phyloP scores from a whole-genome alignment of 495 filamentous ascomycete genomes.

The Saxispiralis lemnorum region DNA sequence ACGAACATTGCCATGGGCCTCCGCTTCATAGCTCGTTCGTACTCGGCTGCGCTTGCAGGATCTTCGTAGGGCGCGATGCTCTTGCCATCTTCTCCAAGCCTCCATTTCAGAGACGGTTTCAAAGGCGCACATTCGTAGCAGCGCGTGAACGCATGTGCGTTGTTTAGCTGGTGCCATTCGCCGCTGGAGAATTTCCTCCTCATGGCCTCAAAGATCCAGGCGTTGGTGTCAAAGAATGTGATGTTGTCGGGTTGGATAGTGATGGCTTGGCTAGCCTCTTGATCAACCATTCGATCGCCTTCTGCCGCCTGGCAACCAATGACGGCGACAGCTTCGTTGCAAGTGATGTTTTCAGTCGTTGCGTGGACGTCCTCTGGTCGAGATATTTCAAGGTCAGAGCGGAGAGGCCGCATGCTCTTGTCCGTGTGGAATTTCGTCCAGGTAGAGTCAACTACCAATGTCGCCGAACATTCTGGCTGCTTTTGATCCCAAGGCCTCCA shows the following conservation, averaged over 20 bases:
- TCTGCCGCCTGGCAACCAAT: too few species aligned
- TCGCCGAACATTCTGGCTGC: too few species aligned
- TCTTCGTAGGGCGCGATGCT: slow-evolving; percentile 28
- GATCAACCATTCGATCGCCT: too few species aligned
- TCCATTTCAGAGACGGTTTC: slow-evolving; percentile 29
- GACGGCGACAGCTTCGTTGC: too few species aligned
- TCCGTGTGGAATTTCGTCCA: too few species aligned
- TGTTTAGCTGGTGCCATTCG: slow-evolving; percentile 1
- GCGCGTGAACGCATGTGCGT: too few species aligned
- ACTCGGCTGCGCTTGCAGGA: slow-evolving; percentile 27
- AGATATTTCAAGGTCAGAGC: too few species aligned
- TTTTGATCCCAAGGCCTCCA: slow-evolving; percentile 16
- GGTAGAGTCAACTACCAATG: too few species aligned
- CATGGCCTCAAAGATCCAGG: slow-evolving; percentile 10
- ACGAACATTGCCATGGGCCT: slow-evolving; percentile 32
- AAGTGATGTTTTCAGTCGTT: too few species aligned
- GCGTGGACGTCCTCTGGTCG: too few species aligned
- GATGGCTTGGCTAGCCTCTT: background rate
- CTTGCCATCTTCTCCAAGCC: slow-evolving; percentile 3
- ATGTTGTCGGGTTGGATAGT: too few species aligned
- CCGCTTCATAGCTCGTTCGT: slow-evolving; percentile 32
- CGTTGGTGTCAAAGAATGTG: background rate
- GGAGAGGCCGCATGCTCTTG: too few species aligned
- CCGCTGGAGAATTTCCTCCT: background rate
- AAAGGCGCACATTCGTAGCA: slow-evolving; percentile 26